phyloP scores from a whole-genome alignment of 2,329 filamentous ascomycete species.

The Coniochaeta hoffmannii region DNA sequence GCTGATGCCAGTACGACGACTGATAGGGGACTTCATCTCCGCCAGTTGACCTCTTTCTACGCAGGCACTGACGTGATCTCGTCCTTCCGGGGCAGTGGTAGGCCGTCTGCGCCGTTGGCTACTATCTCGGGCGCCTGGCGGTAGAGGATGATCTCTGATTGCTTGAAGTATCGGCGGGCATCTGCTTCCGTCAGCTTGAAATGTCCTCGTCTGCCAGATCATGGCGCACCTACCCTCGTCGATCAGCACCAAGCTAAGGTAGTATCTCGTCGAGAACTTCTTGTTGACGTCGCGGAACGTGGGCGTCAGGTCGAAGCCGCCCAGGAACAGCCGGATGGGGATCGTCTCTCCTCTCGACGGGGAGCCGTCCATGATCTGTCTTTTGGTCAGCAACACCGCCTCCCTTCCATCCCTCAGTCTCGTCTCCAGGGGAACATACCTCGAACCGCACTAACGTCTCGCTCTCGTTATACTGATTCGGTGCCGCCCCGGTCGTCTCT shows the following conservation, averaged over 20 bases:
- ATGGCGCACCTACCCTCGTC: constrained; percentile 72
- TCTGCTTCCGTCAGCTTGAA: constrained; percentile 54
- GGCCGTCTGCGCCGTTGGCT: constrained; percentile 28
- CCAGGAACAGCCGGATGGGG: constrained; percentile 91
- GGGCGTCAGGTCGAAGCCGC: constrained; percentile 93
- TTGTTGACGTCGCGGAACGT: constrained; percentile 99
- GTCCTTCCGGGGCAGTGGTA: constrained; percentile 37
- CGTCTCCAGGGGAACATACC: constrained; percentile 37
- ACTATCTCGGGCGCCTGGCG: constrained; percentile 62
- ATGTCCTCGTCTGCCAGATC: too few relatives aligned
- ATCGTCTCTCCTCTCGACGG: constrained; percentile 92
- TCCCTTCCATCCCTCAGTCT: neutral
- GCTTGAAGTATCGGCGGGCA: constrained; percentile 95
- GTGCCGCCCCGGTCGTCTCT: constrained; percentile 92
- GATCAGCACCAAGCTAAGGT: constrained; percentile 90
- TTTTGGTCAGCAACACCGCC: neutral
- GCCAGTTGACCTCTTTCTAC: constrained; percentile 7
- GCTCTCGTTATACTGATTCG: constrained; percentile 99
- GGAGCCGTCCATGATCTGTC: constrained; percentile 96
- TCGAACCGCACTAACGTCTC: constrained; percentile 97
- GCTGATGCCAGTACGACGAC: neutral
- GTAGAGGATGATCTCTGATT: constrained; percentile 96
- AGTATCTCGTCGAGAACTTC: constrained; percentile 98
- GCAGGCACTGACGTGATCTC: constrained; percentile 35
- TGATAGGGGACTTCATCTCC: neutral